Evolutionary conservation across 164 flowering plant genomes (phyloP), one percentile per base, ranked within the genome.

Genomic region (Malania oleifera): DNA sequence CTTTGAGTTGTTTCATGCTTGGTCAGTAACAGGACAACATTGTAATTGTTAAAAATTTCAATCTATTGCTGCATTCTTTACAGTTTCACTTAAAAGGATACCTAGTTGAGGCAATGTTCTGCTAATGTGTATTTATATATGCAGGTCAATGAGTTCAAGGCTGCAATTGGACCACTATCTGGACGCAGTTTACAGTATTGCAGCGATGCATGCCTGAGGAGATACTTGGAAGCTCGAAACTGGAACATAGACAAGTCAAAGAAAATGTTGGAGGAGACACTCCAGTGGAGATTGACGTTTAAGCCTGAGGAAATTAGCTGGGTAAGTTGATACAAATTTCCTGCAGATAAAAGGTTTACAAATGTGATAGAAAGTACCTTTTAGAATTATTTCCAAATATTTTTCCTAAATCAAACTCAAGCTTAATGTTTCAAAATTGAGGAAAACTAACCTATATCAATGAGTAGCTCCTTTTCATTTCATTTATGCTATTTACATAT

Each of bases 221-320:
- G 97, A 76, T 95, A 88, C 68, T 56, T 95, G 67, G 96, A 82
- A 68, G 96, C 99, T 61, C 79, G 97, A 51, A 91, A 71, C 62
- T 84, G 99, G 97, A 83, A 95, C 63, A 68, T 86, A 7, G 97
- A 85, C 19, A 95, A 91, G 62, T 65, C 99, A 10, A 88, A 81
- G 80, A 91, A 86, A 66, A 91, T 95, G 99, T 51, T 95, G 68
- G 89, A 85, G 39, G 97, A 95, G 41, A 68, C 97, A 1, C 77
- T 95, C 15, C 80, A 77, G 56, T 95, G 99, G 99, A 81, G 99
- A 64, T 77, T 85, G 52, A 68, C 77, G 11, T 95, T 63, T 64
- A 91, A 82, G 75, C 99, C 99, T 46, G 97, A 91, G 77, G 93
- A 95, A 64, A 95, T 91, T 52, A 80, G 86, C 45, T 95, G 99